Percentiles rank a stretch among this genome's conserved stretches.
phyloP scores from a whole-genome alignment of 1,284 basidiomycete species.

The Mycosarcoma mackinlayi region DNA sequence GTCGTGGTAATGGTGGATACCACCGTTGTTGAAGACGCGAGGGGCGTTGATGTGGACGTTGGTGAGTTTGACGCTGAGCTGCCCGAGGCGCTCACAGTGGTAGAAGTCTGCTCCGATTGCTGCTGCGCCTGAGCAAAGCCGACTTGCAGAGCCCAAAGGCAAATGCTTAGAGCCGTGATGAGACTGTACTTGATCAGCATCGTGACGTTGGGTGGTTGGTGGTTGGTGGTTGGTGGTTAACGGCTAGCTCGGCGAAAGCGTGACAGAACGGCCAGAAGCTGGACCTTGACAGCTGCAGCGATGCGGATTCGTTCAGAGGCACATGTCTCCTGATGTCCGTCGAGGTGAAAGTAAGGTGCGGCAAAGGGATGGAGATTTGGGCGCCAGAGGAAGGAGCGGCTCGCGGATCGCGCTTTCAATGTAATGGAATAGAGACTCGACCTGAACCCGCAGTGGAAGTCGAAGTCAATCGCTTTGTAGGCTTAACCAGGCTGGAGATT shows the following conservation, averaged over 20 bases:
- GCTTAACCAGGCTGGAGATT: no score
- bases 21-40: conserved; percentile 11
- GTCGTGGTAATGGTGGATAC: conserved; percentile 44
- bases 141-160: conserved; percentile 13
- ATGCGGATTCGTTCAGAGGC: neutral
- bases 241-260: neutral
- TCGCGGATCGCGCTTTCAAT: neutral
- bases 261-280: neutral
- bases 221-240: no score
- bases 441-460: no score
- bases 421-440: no score
- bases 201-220: no score
- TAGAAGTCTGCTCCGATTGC: conserved; percentile 15
- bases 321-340: neutral
- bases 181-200: conserved; percentile 19
- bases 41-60: conserved; percentile 5
- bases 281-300: neutral
- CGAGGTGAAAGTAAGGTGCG: no score
- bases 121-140: conserved; percentile 21
- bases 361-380: no score
- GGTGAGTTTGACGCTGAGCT: conserved; percentile 8
- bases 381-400: no score
- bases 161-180: conserved; percentile 2
- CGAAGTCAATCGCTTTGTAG: no score
- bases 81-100: conserved; percentile 2